phyloP scores from a whole-genome alignment of 164 flowering plant species.

The Stephania japonica region DNA sequence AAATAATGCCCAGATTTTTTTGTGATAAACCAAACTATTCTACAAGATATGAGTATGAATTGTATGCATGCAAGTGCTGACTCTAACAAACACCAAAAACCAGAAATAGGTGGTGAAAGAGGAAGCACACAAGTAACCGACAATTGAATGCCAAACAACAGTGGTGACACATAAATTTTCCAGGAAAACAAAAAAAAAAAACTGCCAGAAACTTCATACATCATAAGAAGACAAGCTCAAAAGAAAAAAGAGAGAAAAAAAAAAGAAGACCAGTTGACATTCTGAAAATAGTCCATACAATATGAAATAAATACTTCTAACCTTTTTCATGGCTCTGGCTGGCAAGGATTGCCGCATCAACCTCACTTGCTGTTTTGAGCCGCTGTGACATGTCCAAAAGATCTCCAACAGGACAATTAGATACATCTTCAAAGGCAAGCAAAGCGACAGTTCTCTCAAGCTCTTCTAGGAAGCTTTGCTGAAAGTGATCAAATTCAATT shows the following conservation, averaged over 20 bases:
- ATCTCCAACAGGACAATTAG: constrained; percentile 80
- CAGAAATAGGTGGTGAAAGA: background rate
- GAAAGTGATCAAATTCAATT: constrained; percentile 22
- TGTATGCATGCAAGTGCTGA: background rate
- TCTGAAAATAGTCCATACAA: background rate
- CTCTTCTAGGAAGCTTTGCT: constrained; percentile 90
- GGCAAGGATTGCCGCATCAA: constrained; percentile 96
- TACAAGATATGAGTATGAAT: background rate
- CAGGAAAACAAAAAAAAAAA: too few species aligned
- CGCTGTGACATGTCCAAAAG: constrained; percentile 91
- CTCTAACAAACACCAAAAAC: background rate
- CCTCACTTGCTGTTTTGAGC: constrained; percentile 89
- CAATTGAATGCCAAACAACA: background rate
- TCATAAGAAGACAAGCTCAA: background rate
- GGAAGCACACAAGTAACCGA: background rate
- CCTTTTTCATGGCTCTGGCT: constrained; percentile 99
- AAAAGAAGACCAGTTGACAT: background rate
- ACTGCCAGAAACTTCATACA: background rate
- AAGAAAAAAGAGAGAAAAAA: background rate
- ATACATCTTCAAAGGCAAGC: constrained; percentile 86
- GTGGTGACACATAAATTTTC: background rate
- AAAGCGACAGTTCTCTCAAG: constrained; percentile 89
- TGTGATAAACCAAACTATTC: background rate
- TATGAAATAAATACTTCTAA: constrained; percentile 13
- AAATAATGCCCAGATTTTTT: too few species aligned